Conservation (phyloP, 2,329 filamentous ascomycete species). For the Cytospora piceae region DNA sequence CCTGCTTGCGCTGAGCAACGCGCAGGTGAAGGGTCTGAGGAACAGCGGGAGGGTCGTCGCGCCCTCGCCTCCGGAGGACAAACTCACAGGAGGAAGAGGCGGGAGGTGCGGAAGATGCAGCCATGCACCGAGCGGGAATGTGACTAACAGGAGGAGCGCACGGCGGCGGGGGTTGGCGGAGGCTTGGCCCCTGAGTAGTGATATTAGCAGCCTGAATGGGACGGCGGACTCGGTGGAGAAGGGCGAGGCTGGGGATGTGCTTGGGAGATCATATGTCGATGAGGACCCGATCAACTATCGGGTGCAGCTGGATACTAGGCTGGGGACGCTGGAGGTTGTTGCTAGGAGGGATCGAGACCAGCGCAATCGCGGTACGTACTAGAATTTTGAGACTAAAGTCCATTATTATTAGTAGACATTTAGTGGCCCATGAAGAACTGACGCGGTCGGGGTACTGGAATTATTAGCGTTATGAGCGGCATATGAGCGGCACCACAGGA, state of each 20-base stretch:
- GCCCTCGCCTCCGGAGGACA: conserved; percentile 36
- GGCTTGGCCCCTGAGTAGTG: conserved; percentile 29
- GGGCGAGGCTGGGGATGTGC: conserved; percentile 22
- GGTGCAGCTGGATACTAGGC: conserved; percentile 23
- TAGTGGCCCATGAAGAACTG: too few species aligned
- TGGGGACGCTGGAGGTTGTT: conserved; percentile 20
- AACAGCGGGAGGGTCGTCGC: conserved; percentile 55
- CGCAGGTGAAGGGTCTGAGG: conserved; percentile 48
- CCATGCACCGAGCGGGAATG: background rate
- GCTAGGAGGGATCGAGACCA: conserved; percentile 8
- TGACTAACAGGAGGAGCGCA: background rate
- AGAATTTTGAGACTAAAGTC: background rate
- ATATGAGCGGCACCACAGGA: background rate
- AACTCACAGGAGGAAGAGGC: background rate
- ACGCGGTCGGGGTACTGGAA: background rate
- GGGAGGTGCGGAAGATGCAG: background rate
- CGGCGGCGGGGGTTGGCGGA: conserved; percentile 3
- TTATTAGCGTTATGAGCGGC: too few species aligned
- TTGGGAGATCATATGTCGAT: conserved; percentile 6
- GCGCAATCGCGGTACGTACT: background rate
- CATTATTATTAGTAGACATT: too few species aligned
- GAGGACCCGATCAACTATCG: conserved; percentile 23
- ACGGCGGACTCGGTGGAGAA: conserved; percentile 34
- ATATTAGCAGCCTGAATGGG: conserved; percentile 22
- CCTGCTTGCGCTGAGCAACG: conserved; percentile 58